phyloP scores from a whole-genome alignment of 495 filamentous ascomycete species.

The Penicillium paradoxum region DNA sequence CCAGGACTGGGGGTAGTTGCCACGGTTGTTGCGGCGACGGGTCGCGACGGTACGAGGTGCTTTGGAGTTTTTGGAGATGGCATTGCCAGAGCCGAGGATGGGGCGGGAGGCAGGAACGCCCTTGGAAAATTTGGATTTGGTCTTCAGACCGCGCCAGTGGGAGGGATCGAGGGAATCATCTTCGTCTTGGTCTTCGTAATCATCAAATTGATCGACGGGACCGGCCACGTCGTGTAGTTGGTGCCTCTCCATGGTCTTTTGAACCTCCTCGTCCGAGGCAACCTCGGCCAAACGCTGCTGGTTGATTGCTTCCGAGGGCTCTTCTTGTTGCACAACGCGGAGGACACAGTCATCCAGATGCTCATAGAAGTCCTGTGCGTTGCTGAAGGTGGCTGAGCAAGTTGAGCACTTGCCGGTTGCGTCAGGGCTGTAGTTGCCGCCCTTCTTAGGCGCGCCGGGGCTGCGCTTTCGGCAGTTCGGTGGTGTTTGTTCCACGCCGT shows the following conservation, averaged over 20 bases:
- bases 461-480: constrained; percentile 92
- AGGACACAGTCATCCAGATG: constrained; percentile 98
- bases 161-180: constrained; percentile 56
- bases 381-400: constrained; percentile 84
- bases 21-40: constrained; percentile 77
- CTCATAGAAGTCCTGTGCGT: constrained; percentile 97
- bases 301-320: constrained; percentile 94
- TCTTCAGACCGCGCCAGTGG: constrained; percentile 45
- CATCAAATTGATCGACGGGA: constrained; percentile 42
- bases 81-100: constrained; percentile 48
- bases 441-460: constrained; percentile 49
- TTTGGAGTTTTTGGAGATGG: constrained; percentile 39
- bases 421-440: constrained; percentile 59
- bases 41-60: constrained; percentile 44
- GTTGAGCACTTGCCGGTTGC: constrained; percentile 94
- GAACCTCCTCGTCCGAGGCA: constrained; percentile 74
- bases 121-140: constrained; percentile 36
- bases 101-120: constrained; percentile 36
- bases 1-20: constrained; percentile 90
- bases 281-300: constrained; percentile 78
- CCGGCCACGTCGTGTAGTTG: constrained; percentile 57
- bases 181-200: constrained; percentile 56
- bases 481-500: constrained; percentile 91
- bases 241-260: constrained; percentile 80
- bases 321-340: constrained; percentile 94